Percentiles rank a stretch among this genome's conserved stretches.
phyloP scores from a whole-genome alignment of 768 basidiomycete genomes.

The Boletellus emodensis region DNA sequence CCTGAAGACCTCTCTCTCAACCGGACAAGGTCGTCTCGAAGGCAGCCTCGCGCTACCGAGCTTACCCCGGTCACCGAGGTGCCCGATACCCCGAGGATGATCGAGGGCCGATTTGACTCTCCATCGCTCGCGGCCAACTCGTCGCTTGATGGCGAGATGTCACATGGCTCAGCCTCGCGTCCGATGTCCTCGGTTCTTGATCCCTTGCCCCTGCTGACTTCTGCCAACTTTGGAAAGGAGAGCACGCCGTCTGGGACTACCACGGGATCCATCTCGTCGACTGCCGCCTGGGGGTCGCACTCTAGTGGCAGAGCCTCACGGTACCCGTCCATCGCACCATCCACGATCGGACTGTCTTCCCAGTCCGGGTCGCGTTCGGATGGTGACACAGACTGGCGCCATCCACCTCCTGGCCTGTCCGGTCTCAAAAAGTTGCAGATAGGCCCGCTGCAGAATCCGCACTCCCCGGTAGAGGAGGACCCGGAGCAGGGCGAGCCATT shows the following conservation, averaged over 20 bases:
- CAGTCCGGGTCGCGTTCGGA: constrained; percentile 11
- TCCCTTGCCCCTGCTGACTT: constrained; percentile 22
- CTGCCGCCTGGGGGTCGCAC: constrained; percentile 6
- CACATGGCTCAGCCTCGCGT: constrained; percentile 7
- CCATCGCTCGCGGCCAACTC: constrained; percentile 4
- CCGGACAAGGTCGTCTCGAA: constrained; percentile 12
- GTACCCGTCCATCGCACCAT: constrained; percentile 26
- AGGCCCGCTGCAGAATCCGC: constrained; percentile 17
- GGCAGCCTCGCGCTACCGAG: not conserved
- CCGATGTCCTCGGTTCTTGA: constrained; percentile 8
- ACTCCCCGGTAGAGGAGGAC: constrained; percentile 16
- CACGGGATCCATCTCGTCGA: constrained; percentile 16
- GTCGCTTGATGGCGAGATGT: constrained; percentile 8
- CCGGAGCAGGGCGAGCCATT: not conserved
- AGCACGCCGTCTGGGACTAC: constrained; percentile 13
- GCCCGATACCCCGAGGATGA: constrained; percentile 3
- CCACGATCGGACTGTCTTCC: constrained; percentile 12
- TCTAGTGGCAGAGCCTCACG: constrained; percentile 21
- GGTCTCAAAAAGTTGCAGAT: constrained; percentile 13
- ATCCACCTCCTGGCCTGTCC: constrained; percentile 23
- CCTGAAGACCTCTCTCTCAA: not conserved
- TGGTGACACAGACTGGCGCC: constrained; percentile 20
- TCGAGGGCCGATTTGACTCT: not conserved
- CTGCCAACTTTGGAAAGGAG: constrained; percentile 24
- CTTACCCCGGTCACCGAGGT: constrained; percentile 22